Conservation (phyloP, 75 land plant genomes). For the Pseudotsuga menziesii region DNA sequence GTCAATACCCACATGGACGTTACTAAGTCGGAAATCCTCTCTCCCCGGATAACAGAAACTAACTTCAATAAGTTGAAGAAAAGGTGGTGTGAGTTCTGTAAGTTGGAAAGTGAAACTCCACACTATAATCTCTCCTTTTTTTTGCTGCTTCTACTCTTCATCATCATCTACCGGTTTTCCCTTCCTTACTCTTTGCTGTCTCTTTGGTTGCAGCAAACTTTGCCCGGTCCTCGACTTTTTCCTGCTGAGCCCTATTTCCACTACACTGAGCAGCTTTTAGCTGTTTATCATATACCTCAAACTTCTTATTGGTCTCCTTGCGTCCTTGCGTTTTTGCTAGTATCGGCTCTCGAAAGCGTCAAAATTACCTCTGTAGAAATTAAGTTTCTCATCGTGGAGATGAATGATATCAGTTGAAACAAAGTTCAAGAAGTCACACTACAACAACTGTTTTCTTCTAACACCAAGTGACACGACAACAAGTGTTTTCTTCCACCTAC, state of each 20-base stretch:
- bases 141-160: slow-evolving; percentile 81
- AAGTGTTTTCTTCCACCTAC: slow-evolving; percentile 90
- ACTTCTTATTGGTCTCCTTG: slow-evolving; percentile 84
- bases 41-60: slow-evolving; percentile 87
- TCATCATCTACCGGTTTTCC: slow-evolving; percentile 48
- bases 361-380: slow-evolving; percentile 84
- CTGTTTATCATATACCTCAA: slow-evolving; percentile 77
- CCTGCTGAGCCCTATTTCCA: slow-evolving; percentile 76
- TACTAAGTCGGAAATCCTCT: slow-evolving; percentile 74
- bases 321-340: slow-evolving; percentile 86
- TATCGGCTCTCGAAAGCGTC: slow-evolving; percentile 85
- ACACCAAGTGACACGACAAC: slow-evolving; percentile 94
- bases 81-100: slow-evolving; percentile 92
- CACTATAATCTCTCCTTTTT: slow-evolving; percentile 87
- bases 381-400: slow-evolving; percentile 84
- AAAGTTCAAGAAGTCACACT: slow-evolving; percentile 83
- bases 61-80: slow-evolving; percentile 87
- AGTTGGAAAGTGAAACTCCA: slow-evolving; percentile 96
- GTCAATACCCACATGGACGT: slow-evolving; percentile 95
- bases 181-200: slow-evolving; percentile 67
- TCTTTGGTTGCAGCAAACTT: slow-evolving; percentile 72
- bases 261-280: slow-evolving; percentile 72
- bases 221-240: slow-evolving; percentile 89
- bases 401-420: slow-evolving; percentile 93
- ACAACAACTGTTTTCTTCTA: slow-evolving; percentile 96